Base-by-base conservation (phyloP, 495 filamentous ascomycete genomes). In the Paragyromitra xinjiangensis region DNA sequence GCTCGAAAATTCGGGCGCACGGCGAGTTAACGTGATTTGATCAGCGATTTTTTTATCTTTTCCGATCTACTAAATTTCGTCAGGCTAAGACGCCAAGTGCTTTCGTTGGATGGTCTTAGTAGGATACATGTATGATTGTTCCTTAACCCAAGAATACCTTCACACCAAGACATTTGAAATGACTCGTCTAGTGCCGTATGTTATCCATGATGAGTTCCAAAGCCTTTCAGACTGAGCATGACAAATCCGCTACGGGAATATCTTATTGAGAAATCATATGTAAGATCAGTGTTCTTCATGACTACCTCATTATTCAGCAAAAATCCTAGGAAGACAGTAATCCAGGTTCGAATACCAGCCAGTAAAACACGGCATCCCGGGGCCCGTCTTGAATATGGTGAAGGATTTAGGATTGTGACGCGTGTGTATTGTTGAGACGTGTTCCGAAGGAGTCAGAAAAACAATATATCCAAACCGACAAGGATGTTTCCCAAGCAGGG, bases 391-490 rank as follows among this genome's bases (percentile, higher is more conserved):
- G 29, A 3, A 22, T 26, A 39, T 37, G 53, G 45, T 50, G 67
- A 61, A 37, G 39, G 11, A 50, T 50, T 9, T 34, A 26, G 29
- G 67, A 24, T 9, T 26, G 67, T 34, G 53, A 68, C 64, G 63
- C 69, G 61, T 72, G 55, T 26, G 34, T 55, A 24, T 26, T 64
- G 29, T 14, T 34, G 44, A 42, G n/a, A 58, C 37, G 6, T 34
- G 11, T 40, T 37, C 48, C 7, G 56, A 62, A 14, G 26, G 14
- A 50, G 44, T 14, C n/a, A 11, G 39, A 34, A 34, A 34, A 68
- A 44, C 22, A 53, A 68, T 68, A 74, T 74, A 61, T 66, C 19
- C 24, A 24, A 45, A 37, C 26, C 51, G 22, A 45, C 72, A 69
- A 55, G 65, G 72, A 40, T 61, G 22, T n/a, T 19, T 26, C 16